These are phyloP conservation scores for Coccinonectria pachysandricola DNA, from an alignment of 2,329 filamentous ascomycete species.

Conservation along the genomic window DNA sequence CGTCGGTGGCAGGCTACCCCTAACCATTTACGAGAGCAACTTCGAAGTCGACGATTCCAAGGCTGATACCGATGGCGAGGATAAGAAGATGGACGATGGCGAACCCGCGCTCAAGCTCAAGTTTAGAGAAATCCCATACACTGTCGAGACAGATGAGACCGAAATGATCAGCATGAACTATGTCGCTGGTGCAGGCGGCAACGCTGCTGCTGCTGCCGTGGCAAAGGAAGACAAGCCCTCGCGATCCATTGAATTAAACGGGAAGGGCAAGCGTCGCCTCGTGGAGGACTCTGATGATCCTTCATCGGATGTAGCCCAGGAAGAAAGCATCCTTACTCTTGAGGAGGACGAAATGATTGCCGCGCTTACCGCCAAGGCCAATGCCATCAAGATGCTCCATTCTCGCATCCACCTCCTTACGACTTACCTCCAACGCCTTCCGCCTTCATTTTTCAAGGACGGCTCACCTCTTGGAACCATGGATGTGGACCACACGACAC, in stretches of 20 bases:
- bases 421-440: constrained; percentile 66
- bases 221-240: constrained; percentile 32
- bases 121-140: constrained; percentile 77
- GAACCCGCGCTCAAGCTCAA: constrained; percentile 49
- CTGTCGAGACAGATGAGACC: constrained; percentile 85
- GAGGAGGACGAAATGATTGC: constrained; percentile 54
- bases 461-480: constrained; percentile 23
- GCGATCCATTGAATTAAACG: constrained; percentile 36
- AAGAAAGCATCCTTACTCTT: constrained; percentile 38
- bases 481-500: constrained; percentile 30
- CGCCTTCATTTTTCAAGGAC: constrained; percentile 51
- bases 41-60: constrained; percentile 57
- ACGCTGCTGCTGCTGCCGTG: constrained; percentile 52
- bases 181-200: constrained; percentile 74
- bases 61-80: constrained; percentile 42
- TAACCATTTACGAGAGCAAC: constrained; percentile 83
- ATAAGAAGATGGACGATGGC: constrained; percentile 63
- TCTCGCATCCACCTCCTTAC: constrained; percentile 62
- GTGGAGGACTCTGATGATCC: constrained; percentile 23
- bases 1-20: constrained; percentile 69
- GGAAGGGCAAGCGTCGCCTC: constrained; percentile 41
- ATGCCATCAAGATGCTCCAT: constrained; percentile 89
- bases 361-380: constrained; percentile 73
- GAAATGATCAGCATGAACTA: constrained; percentile 98
- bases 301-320: constrained; percentile 16